Evolutionary conservation across 495 filamentous ascomycete species (phyloP).

Genomic region (Paragyromitra xinjiangensis): DNA sequence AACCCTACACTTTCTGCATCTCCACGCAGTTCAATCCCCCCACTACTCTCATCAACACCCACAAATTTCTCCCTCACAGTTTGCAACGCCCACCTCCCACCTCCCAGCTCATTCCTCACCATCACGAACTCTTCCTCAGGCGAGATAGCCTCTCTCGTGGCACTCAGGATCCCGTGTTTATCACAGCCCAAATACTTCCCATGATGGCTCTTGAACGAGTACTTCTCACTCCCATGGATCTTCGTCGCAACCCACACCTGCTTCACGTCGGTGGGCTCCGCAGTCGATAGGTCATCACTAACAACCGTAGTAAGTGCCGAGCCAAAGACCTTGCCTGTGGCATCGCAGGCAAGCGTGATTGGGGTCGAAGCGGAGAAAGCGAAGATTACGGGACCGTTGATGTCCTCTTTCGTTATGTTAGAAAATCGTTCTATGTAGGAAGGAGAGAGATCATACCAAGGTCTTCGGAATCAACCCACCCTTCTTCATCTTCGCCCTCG

Average conservation of each 20-base stretch:
- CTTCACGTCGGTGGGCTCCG: constrained; percentile 91
- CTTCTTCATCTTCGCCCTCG: constrained; percentile 55
- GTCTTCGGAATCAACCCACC: constrained; percentile 86
- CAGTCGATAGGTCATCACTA: constrained; percentile 76
- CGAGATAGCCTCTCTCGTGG: constrained; percentile 79
- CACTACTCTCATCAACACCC: constrained; percentile 55
- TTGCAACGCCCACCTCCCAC: constrained; percentile 56
- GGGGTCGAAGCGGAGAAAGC: constrained; percentile 75
- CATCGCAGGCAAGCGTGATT: constrained; percentile 81
- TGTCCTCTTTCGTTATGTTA: constrained; percentile 63
- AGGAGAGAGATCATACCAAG: constrained; percentile 48
- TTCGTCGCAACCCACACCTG: constrained; percentile 93
- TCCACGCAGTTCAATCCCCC: constrained; percentile 71
- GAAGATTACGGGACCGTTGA: constrained; percentile 84
- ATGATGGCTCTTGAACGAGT: constrained; percentile 86
- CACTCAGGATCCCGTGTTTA: constrained; percentile 78
- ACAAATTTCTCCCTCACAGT: constrained; percentile 59
- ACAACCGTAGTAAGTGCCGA: constrained; percentile 82
- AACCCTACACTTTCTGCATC: constrained; percentile 77
- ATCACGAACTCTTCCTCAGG: constrained; percentile 77
- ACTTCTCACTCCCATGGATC: constrained; percentile 72
- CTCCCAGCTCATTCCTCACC: constrained; percentile 38
- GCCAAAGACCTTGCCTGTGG: constrained; percentile 82
- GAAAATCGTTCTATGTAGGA: not conserved
- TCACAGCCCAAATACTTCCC: constrained; percentile 89